These are phyloP conservation scores for Oryza nivara DNA, from an alignment of 176 grass and related monocot species.

Conservation along the genomic window DNA sequence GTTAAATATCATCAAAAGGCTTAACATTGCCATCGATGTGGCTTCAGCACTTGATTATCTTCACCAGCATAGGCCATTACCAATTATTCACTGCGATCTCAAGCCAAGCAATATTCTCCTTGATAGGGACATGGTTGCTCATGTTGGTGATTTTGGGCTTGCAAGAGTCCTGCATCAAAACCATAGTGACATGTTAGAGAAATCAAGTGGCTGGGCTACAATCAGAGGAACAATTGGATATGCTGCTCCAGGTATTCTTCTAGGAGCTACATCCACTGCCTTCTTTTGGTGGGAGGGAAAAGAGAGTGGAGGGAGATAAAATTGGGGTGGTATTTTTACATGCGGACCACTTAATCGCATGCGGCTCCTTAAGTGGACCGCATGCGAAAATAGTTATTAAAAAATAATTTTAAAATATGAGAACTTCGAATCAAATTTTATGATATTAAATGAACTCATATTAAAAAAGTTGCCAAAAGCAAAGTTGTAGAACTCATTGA, in stretches of 20 bases:
- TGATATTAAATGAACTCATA: too few relatives aligned
- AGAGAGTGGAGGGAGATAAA: too few relatives aligned
- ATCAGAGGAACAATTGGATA: conserved; percentile 37
- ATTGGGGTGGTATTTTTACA: too few relatives aligned
- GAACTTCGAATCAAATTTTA: too few relatives aligned
- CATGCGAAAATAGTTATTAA: too few relatives aligned
- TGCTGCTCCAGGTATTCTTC: conserved; percentile 21
- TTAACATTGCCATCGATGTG: conserved; percentile 16
- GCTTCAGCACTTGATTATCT: conserved; percentile 25
- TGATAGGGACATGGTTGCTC: neutral
- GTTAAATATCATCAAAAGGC: neutral
- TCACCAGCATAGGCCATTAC: conserved; percentile 13
- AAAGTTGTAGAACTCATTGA: too few relatives aligned
- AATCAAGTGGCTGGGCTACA: neutral
- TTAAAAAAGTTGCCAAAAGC: too few relatives aligned
- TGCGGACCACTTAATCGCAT: too few relatives aligned
- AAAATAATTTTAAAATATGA: too few relatives aligned
- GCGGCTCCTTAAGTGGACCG: too few relatives aligned
- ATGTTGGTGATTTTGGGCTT: neutral
- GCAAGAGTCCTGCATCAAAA: conserved; percentile 20
- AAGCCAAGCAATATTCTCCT: conserved; percentile 39
- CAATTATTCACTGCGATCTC: conserved; percentile 37
- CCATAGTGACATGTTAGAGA: neutral
- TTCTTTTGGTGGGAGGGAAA: too few relatives aligned
- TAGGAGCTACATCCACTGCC: too few relatives aligned